Evolutionary conservation across 352 stramenopile genomes (phyloP), one percentile per base, ranked within the genome.

Genomic region (Pythium sp.): DNA sequence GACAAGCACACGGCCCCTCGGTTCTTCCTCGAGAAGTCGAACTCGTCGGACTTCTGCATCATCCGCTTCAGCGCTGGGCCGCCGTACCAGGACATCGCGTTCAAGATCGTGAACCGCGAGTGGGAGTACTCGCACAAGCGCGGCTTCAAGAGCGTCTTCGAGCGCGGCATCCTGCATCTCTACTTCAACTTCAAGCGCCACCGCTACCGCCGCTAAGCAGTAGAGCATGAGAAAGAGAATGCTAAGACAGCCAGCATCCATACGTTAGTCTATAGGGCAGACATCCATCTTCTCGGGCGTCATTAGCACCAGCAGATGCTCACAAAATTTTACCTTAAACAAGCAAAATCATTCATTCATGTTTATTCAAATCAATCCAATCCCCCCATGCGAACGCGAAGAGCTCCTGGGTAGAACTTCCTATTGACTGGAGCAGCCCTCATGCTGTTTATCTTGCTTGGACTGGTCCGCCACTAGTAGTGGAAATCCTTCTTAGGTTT

Each of bases 181-280:
- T 98, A 99, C 77, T 99, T 99, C 78, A 99, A 99, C 73, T 99
- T 99, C 78, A 99, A 99, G 73, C 95, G 94, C 62, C 90, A 98
- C 68, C 96, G 96, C 71, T 99, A 99, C 78, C 89, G 97, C 62
- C 86, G 97, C 68, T 99, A 91, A 38, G 41, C 46, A 11, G 36
- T 12, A 43, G 15, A 43, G 12, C 12, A 46, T 36, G 32, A 36
- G 32, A 36, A 9, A 36, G 36, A 43, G 38, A 46, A 20, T 12
- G 38, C 38, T 14, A 46, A 46, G 38, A 18, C 38, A 46, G 38
- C 38, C 38, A 46, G 12, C 20, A 60, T 22, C 53, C 26, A 38
- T 30, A 11, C 49, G 28, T 28, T 28, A 51, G 43, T 51, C 43
- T 51, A 22, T 24, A 51, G 41, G 41, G 5, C 32, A 6, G 32